Evolutionary conservation across 768 basidiomycete species (phyloP), one percentile per base, ranked within the genome.

Genomic region (Serpula lacrymans): DNA sequence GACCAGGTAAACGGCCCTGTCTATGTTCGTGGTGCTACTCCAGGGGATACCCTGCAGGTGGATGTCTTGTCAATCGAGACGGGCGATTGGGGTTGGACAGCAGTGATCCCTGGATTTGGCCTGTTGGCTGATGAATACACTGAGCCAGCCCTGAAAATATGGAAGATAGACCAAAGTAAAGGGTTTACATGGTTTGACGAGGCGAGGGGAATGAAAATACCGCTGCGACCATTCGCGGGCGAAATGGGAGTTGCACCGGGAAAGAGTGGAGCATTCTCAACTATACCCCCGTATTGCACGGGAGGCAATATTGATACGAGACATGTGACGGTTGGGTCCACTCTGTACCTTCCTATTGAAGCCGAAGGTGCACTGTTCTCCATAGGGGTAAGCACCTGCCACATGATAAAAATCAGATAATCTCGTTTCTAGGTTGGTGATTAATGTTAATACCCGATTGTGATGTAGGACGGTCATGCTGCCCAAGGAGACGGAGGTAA

Each of bases 401-500:
- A n/a, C n/a, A n/a, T 11, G 7, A 6, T 30, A 13, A 29, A 24
- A 20, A 20, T 22, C 6, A 7, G 36, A 8, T 29, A 26, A 3
- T 30, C 10, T 37, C 24, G 24, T 44, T 6, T 38, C 12, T 8
- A 30, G 3, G 21, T 13, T 26, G n/a, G n/a, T n/a, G n/a, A n/a
- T n/a, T n/a, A n/a, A n/a, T n/a, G n/a, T n/a, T n/a, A n/a, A n/a
- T n/a, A n/a, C n/a, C n/a, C n/a, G n/a, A n/a, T n/a, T n/a, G n/a
- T n/a, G n/a, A 2, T 26, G 6, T 34, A 80, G 78, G 80, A 82
- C 43, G 80, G 80, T 4, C 80, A 82, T 55, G 80, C 79, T 3
- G 78, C 74, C 8, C 80, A 81, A 59, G 80, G 80, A 6, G 80
- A 81, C 51, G 80, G 80, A 55, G 80, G 79, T 76, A 41, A 43